Evolutionary conservation across 805 yeast genomes (phyloP).

Genomic region (Candida pseudoglaebosa): DNA sequence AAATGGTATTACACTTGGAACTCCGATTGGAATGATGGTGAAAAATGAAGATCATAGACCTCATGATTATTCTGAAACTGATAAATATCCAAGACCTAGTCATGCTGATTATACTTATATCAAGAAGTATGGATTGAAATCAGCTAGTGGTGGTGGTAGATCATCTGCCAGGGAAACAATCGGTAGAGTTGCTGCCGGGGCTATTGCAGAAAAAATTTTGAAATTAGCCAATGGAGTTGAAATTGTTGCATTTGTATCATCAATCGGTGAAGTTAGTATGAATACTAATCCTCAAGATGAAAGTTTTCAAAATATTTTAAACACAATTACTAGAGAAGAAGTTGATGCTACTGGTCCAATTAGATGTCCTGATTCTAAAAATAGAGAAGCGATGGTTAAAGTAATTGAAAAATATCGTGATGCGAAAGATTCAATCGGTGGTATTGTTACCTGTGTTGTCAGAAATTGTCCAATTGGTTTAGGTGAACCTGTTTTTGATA

Average conservation of each 20-base stretch:
- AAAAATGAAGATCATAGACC: conserved; percentile 96
- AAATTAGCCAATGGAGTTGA: conserved; percentile 75
- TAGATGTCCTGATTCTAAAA: conserved; percentile 81
- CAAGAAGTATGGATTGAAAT: conserved; percentile 86
- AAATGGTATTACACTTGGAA: conserved; percentile 83
- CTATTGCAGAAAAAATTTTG: conserved; percentile 91
- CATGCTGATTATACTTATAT: conserved; percentile 96
- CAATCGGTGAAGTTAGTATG: conserved; percentile 79
- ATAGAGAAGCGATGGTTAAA: conserved; percentile 76
- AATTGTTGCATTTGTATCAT: conserved; percentile 94
- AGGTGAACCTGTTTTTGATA: conserved; percentile 97
- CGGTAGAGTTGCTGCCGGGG: conserved; percentile 98
- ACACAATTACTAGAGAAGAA: conserved; percentile 78
- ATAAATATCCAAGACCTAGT: conserved; percentile 92
- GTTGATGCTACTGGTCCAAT: conserved; percentile 88
- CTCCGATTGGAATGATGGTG: conserved; percentile 93
- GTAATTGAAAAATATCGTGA: conserved; percentile 86
- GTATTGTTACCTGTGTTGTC: conserved; percentile 95
- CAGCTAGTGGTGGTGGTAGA: conserved; percentile 96
- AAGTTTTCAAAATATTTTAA: conserved; percentile 61
- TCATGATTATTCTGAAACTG: conserved; percentile 92
- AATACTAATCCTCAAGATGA: conserved; percentile 65
- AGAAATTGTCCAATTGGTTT: conserved; percentile 93
- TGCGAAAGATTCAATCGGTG: conserved; percentile 90
- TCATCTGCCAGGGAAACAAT: conserved; percentile 97